Conservation (phyloP, 495 filamentous ascomycete species). For the Annulohypoxylon moriforme region DNA sequence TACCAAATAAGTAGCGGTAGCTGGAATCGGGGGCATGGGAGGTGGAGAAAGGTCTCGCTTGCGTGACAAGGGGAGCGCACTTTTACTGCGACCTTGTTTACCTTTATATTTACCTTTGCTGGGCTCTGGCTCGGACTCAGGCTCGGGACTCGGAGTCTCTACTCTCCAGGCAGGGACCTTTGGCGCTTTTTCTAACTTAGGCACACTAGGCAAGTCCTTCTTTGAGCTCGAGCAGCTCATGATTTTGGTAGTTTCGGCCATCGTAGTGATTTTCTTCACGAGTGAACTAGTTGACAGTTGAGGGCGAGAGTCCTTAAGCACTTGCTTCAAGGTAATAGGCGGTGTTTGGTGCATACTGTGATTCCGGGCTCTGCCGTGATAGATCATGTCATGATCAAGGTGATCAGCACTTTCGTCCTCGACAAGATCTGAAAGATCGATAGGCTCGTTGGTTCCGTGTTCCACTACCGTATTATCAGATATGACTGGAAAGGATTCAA, state of each 20-base stretch:
- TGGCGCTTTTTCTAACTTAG: constrained; percentile 7
- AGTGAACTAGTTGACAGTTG: constrained; percentile 19
- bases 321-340: background rate
- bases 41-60: background rate
- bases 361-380: constrained; percentile 11
- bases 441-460: background rate
- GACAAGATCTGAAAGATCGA: constrained; percentile 22
- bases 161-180: constrained; percentile 28
- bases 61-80: background rate
- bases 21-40: background rate
- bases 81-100: background rate
- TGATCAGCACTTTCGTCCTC: background rate
- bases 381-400: background rate
- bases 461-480: background rate
- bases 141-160: constrained; percentile 12
- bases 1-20: constrained; percentile 5
- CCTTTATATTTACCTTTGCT: background rate
- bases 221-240: background rate
- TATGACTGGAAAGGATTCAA: background rate
- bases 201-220: background rate
- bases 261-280: constrained; percentile 26
- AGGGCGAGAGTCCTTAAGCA: background rate
- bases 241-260: constrained; percentile 12
- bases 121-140: background rate
- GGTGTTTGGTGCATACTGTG: constrained; percentile 16